Percentiles rank a stretch among this genome's conserved stretches.
Conservation (phyloP, 2,329 filamentous ascomycete genomes). For the Scytalidium sp. region DNA sequence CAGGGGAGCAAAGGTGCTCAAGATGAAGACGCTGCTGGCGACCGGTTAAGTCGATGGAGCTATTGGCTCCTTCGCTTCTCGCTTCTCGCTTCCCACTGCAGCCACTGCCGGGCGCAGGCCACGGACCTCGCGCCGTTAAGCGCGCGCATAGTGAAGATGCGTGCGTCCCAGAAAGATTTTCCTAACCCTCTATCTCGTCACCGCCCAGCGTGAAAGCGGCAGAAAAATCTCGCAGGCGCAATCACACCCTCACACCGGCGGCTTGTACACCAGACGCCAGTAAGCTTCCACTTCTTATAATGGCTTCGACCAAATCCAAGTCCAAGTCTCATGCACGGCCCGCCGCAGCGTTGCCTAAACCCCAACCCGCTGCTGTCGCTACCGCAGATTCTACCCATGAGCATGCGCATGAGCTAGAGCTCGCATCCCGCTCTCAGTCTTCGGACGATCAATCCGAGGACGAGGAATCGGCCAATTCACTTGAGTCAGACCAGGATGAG, state of each 20-base stretch:
- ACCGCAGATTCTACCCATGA: neutral
- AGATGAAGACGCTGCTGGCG: too few relatives aligned
- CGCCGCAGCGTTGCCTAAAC: neutral
- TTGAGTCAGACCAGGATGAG: neutral
- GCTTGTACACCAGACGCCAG: neutral
- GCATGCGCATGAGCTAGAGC: neutral
- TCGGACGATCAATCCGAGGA: neutral
- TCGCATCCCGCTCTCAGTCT: neutral
- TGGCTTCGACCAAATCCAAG: neutral
- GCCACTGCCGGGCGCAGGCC: too few relatives aligned
- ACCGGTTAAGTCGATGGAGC: too few relatives aligned
- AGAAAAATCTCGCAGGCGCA: neutral
- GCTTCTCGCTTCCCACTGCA: neutral
- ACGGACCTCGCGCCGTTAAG: too few relatives aligned
- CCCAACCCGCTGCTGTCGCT: neutral
- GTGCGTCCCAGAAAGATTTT: neutral
- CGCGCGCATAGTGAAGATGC: neutral
- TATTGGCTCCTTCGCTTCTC: neutral
- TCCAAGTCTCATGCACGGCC: neutral
- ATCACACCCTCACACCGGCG: neutral
- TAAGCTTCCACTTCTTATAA: neutral
- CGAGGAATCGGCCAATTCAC: neutral
- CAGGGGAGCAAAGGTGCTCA: too few relatives aligned
- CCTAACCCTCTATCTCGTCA: neutral
- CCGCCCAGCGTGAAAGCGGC: neutral